Evolutionary conservation across 768 basidiomycete genomes (phyloP), one percentile per base, ranked within the genome.

Genomic region (Scleroderma bovista): DNA sequence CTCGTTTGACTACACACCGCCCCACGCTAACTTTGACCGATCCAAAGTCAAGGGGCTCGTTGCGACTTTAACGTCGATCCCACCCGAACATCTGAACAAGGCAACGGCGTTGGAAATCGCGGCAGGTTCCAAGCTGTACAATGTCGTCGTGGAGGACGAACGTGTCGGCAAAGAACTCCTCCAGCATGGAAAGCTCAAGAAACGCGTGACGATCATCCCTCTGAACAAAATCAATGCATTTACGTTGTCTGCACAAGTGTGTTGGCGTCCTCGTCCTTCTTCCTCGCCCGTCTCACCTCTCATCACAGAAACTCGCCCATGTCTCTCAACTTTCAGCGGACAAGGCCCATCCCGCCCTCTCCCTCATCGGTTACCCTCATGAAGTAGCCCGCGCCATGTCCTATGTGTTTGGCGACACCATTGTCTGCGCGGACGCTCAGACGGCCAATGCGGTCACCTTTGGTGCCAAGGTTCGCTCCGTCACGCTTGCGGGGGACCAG

Each of bases 101-200:
- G 81, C 93, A 2, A 93, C 90, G 0, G 96, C 96, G 2, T 76
- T 98, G 4, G 96, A 99, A 67, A 85, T 97, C 54, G 83, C 89
- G 16, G 94, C 93, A 0, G 93, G 93, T 0, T 84, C 81, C 1
- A 88, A 86, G 56, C 74, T 99, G 9, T 96, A 88, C 69, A 92
- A 98, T 55, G 91, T 98, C 33, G 88, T 98, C 23, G 89, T 98
- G 8, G 84, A 94, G 56, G 84, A 95, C 61, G 93, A 97, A 68
- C 78, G 78, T 49, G 81, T 94, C 40, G 94, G 93, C 24, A 88
- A 87, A 58, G 83, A 88, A 24, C 76, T 98, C 22, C 71, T 98
- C 42, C 79, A 87, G 62, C 81, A 86, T 42, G 84, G 85, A 9
- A 72, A 74, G 44, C 79, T 98, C 57, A 85, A 81, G 72, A 92